Conservation (phyloP, 2,329 filamentous ascomycete species). For the Onygena corvina region DNA sequence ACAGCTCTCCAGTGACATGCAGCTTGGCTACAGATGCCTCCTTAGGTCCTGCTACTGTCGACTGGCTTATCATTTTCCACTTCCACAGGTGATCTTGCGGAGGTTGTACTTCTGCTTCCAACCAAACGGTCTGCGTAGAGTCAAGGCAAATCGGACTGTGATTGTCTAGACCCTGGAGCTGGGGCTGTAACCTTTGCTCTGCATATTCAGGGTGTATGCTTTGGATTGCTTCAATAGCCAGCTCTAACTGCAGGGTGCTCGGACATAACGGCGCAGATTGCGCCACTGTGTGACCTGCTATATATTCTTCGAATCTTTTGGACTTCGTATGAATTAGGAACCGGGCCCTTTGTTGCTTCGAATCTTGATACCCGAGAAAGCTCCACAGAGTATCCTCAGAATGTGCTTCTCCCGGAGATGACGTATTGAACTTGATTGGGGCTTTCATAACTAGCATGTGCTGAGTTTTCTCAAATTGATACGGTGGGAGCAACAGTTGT, state of each 20-base stretch:
- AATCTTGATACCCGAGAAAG: conserved; percentile 2
- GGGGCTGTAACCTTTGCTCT: neutral
- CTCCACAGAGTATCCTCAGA: neutral
- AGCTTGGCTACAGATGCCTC: neutral
- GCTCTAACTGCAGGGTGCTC: conserved; percentile 2
- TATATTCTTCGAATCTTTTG: neutral
- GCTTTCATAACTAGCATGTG: conserved; percentile 6
- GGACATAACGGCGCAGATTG: neutral
- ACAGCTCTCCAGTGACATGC: neutral
- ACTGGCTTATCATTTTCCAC: neutral
- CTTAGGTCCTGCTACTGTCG: neutral
- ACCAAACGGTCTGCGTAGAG: neutral
- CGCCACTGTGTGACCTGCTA: conserved; percentile 1
- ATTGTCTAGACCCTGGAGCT: neutral
- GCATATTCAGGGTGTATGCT: neutral
- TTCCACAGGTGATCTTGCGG: neutral
- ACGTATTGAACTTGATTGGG: neutral
- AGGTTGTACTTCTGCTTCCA: neutral
- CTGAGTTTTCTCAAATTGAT: conserved; percentile 7
- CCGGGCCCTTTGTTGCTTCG: neutral
- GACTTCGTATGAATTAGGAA: conserved; percentile 1
- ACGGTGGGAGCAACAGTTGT: neutral
- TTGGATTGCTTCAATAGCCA: conserved; percentile 5
- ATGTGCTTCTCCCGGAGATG: neutral
- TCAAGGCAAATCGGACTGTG: conserved; percentile 2